Conservation (phyloP, 257 asterid genomes). For the Nicotiana attenuata region DNA sequence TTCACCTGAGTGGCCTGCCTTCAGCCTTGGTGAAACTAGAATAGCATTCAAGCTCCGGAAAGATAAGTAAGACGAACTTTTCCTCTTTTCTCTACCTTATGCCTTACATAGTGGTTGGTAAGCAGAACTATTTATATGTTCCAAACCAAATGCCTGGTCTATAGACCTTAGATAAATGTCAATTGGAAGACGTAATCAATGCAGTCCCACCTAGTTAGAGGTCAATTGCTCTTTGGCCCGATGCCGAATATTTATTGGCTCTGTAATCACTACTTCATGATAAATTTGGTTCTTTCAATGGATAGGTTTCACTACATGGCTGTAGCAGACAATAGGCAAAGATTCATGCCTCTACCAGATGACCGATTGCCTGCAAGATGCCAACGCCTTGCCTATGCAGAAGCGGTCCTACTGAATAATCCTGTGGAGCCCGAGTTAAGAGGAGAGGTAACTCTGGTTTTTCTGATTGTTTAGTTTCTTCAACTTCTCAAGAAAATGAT, state of each 20-base stretch:
- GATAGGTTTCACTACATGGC: constrained; percentile 80
- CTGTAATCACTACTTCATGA: background rate
- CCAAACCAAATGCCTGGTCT: background rate
- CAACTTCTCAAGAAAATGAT: background rate
- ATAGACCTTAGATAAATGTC: background rate
- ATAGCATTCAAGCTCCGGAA: constrained; percentile 68
- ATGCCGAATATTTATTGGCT: background rate
- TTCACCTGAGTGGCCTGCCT: constrained; percentile 71
- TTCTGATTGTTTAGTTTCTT: background rate
- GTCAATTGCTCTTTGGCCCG: background rate
- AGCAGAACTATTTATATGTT: background rate
- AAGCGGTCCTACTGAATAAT: constrained; percentile 66
- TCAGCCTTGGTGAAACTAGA: constrained; percentile 72
- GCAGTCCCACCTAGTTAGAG: background rate
- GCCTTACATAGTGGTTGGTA: background rate
- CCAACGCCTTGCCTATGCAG: constrained; percentile 59
- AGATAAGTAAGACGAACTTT: constrained; percentile 45
- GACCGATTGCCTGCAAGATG: constrained; percentile 61
- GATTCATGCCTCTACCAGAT: constrained; percentile 78
- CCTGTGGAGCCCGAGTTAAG: constrained; percentile 60
- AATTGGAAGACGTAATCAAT: background rate
- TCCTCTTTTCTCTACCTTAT: background rate
- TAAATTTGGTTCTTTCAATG: background rate
- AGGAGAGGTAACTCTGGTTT: constrained; percentile 53
- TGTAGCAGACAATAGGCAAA: constrained; percentile 53